Conservation (phyloP, 164 flowering plant genomes). For the grape (Vitis vinifera) region ASM3070453v1 NC_081815.1:2564001-2564500, state of each 20-base stretch:
- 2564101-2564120: slow-evolving; percentile 4
- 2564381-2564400: slow-evolving; percentile 89
- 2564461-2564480: not conserved
- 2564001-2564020: slow-evolving; percentile 79
- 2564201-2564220: slow-evolving; percentile 83
- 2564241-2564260: slow-evolving; percentile 68
- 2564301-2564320: not conserved
- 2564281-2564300: not conserved
- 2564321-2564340: not conserved
- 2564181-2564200: slow-evolving; percentile 49
- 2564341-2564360: slow-evolving; percentile 1
- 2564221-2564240: slow-evolving; percentile 84
- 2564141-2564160: not conserved
- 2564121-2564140: not conserved
- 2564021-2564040: slow-evolving; percentile 85
- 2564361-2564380: slow-evolving; percentile 84
- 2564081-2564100: slow-evolving; percentile 63
- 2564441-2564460: not conserved
- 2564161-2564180: slow-evolving; percentile 46
- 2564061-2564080: slow-evolving; percentile 82
- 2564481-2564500: not conserved
- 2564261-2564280: slow-evolving; percentile 67
- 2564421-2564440: slow-evolving; percentile 39
- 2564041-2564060: slow-evolving; percentile 83
- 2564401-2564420: slow-evolving; percentile 73